Evolutionary conservation across 805 yeast genomes (phyloP).

Genomic region (Cyberlindnera mississippiensis): DNA sequence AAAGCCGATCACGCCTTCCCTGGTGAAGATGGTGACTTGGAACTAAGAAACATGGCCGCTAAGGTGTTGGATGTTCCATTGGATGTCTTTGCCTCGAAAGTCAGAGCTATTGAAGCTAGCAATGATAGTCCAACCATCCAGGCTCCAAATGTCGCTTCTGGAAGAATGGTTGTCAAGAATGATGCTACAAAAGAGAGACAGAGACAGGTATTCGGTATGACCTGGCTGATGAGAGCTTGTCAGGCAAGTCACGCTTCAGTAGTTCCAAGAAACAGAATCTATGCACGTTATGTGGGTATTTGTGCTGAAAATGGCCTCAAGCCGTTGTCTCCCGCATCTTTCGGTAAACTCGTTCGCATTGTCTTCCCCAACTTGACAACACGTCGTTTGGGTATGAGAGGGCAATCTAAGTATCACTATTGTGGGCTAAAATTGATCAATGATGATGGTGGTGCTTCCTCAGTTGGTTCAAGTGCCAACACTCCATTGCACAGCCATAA

Average conservation of each 20-base stretch:
- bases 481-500: conserved; percentile 24
- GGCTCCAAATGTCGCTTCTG: conserved; percentile 27
- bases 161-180: conserved; percentile 23
- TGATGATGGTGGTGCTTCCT: conserved; percentile 27
- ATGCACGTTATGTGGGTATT: conserved; percentile 57
- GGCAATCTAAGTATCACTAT: conserved; percentile 77
- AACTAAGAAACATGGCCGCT: conserved; percentile 35
- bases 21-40: conserved; percentile 34
- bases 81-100: conserved; percentile 39
- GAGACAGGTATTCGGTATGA: conserved; percentile 76
- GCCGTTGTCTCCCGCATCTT: conserved; percentile 70
- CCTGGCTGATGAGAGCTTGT: conserved; percentile 71
- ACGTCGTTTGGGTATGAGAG: conserved; percentile 72
- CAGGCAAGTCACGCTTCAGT: conserved; percentile 45
- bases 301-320: conserved; percentile 53
- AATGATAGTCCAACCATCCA: conserved; percentile 13
- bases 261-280: conserved; percentile 63
- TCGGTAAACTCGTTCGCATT: conserved; percentile 66
- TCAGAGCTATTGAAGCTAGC: conserved; percentile 40
- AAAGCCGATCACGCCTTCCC: conserved; percentile 26
- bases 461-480: conserved; percentile 21
- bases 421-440: conserved; percentile 60
- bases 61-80: conserved; percentile 32
- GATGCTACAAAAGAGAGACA: conserved; percentile 45
- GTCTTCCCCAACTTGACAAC: conserved; percentile 63